Conservation (phyloP, 225 moss, liverwort and hornwort genomes). For the Physcomitrellopsis africana region DNA sequence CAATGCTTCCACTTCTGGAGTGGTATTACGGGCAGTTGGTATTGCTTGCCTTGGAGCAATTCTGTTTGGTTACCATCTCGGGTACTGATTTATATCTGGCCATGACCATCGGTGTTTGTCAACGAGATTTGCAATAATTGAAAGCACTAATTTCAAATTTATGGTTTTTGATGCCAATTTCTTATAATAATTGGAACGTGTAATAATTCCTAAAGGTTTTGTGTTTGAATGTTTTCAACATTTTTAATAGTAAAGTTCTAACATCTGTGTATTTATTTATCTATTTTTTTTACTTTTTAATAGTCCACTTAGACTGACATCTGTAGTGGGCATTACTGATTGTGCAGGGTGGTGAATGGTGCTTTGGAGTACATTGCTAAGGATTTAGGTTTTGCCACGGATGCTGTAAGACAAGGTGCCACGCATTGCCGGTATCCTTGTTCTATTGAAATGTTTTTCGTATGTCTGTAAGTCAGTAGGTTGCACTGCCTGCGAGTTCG, state of each 20-base stretch:
- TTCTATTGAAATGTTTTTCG: not conserved
- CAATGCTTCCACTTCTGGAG: constrained; percentile 54
- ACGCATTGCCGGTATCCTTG: constrained; percentile 10
- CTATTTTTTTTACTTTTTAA: too few relatives aligned
- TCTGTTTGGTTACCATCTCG: constrained; percentile 96
- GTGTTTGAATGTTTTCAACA: not conserved
- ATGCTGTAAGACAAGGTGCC: constrained; percentile 81
- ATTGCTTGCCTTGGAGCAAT: constrained; percentile 87
- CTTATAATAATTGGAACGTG: too few relatives aligned
- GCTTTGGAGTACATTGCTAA: constrained; percentile 81
- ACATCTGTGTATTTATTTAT: not conserved
- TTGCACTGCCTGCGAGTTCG: not conserved
- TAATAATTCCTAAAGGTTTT: not conserved
- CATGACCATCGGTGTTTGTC: not conserved
- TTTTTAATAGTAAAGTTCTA: not conserved
- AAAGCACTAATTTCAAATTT: too few relatives aligned
- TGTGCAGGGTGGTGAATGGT: constrained; percentile 86
- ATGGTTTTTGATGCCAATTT: too few relatives aligned
- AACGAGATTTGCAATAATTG: too few relatives aligned
- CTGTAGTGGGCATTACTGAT: not conserved
- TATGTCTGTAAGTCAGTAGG: not conserved
- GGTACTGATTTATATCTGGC: constrained; percentile 41
- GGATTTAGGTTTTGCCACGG: constrained; percentile 72
- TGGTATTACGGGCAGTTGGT: constrained; percentile 76
- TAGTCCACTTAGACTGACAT: too few relatives aligned